Percentiles rank a stretch among this genome's conserved stretches.
Conservation (phyloP, 2,329 filamentous ascomycete genomes). For the Trichoderma sp. region DNA sequence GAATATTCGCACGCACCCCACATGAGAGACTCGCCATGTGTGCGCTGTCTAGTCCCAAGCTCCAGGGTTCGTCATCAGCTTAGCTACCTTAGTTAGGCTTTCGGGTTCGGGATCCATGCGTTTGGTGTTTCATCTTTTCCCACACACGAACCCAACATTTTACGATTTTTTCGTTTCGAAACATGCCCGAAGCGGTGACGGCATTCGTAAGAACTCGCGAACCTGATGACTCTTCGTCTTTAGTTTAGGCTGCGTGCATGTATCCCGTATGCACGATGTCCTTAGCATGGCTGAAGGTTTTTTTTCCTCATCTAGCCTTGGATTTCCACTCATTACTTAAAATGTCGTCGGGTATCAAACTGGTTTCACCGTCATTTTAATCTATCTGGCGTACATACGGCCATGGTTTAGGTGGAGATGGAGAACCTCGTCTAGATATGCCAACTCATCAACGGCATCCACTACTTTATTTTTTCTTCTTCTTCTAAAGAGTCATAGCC, state of each 20-base stretch:
- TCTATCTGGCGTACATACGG: slow-evolving; percentile 9
- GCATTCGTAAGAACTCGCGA: neutral
- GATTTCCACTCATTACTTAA: neutral
- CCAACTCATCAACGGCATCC: neutral
- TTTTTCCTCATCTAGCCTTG: neutral
- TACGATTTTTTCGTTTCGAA: neutral
- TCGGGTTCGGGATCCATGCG: neutral
- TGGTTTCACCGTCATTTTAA: neutral
- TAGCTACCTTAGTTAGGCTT: neutral
- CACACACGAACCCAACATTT: neutral
- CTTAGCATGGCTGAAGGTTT: neutral
- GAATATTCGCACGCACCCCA: neutral
- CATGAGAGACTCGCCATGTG: neutral
- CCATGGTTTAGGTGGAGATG: neutral
- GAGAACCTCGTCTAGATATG: neutral
- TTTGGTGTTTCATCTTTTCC: neutral
- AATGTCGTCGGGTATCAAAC: slow-evolving; percentile 6
- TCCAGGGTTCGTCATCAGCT: neutral
- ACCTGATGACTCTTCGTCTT: slow-evolving; percentile 3
- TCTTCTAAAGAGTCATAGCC: neutral
- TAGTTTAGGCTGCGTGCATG: neutral
- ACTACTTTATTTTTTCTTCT: neutral
- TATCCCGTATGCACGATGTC: neutral
- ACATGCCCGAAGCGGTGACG: neutral
- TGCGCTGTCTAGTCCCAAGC: neutral